Evolutionary conservation across 2,329 filamentous ascomycete genomes (phyloP).

Genomic region (Exserohilum rostratum): DNA sequence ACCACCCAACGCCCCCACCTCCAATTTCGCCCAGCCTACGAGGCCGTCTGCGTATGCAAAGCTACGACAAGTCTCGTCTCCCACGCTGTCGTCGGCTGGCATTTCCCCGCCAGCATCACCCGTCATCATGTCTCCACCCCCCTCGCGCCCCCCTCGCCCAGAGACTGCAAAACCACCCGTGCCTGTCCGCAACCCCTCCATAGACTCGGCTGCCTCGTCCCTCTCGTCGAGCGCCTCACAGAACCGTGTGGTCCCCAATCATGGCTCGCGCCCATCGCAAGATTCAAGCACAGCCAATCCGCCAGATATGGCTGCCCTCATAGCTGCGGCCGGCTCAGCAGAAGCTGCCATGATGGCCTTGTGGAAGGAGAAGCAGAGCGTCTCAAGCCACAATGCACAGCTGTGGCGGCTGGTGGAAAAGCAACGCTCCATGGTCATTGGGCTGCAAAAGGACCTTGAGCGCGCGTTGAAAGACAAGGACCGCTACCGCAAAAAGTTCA

Average conservation of each 20-base stretch:
- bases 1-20: constrained; percentile 15
- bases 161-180: constrained; percentile 34
- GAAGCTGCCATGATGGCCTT: constrained; percentile 89
- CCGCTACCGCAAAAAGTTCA: constrained; percentile 86
- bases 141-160: constrained; percentile 44
- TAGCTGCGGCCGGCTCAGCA: constrained; percentile 83
- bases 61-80: constrained; percentile 45
- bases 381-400: constrained; percentile 87
- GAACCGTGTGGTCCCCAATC: constrained; percentile 62
- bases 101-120: constrained; percentile 45
- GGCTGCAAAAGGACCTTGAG: constrained; percentile 93
- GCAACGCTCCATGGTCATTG: constrained; percentile 90
- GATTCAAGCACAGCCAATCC: constrained; percentile 60
- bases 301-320: constrained; percentile 79
- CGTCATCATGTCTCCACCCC: constrained; percentile 43
- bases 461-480: constrained; percentile 92
- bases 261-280: constrained; percentile 63
- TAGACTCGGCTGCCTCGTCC: constrained; percentile 87
- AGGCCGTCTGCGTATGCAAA: constrained; percentile 41
- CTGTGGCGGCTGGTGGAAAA: constrained; percentile 97
- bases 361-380: constrained; percentile 88
- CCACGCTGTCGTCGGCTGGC: constrained; percentile 38
- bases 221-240: constrained; percentile 51
- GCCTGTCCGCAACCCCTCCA: constrained; percentile 77
- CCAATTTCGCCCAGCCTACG: constrained; percentile 22